phyloP scores from a whole-genome alignment of 2,329 filamentous ascomycete species.

The Chaetomiaceae sp. region DNA sequence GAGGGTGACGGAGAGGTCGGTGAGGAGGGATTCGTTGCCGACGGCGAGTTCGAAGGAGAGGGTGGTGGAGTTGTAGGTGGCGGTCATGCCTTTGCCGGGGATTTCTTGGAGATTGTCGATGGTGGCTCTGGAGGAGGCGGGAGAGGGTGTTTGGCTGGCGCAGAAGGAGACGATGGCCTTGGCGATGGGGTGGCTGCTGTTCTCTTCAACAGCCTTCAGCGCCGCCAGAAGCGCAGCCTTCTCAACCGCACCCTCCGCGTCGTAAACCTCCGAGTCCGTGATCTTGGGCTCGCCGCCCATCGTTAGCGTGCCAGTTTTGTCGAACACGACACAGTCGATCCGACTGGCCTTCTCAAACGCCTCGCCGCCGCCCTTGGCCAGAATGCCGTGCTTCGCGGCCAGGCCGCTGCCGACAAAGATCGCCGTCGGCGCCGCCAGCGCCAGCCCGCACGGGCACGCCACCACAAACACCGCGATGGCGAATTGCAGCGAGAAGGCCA shows the following conservation, averaged over 20 bases:
- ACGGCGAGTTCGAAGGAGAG: conserved; percentile 50
- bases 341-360: conserved; percentile 79
- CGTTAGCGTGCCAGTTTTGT: conserved; percentile 83
- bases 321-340: conserved; percentile 74
- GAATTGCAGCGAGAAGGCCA: conserved; percentile 70
- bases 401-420: conserved; percentile 77
- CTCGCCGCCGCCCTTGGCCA: conserved; percentile 78
- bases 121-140: conserved; percentile 25
- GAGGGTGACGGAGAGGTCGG: conserved; percentile 39
- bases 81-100: conserved; percentile 65
- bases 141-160: conserved; percentile 30
- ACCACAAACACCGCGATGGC: conserved; percentile 84
- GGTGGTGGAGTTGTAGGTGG: conserved; percentile 37
- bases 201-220: conserved; percentile 58
- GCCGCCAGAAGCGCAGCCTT: conserved; percentile 41
- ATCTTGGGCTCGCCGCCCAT: conserved; percentile 65
- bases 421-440: conserved; percentile 78
- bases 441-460: conserved; percentile 78
- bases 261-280: conserved; percentile 47
- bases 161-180: conserved; percentile 64
- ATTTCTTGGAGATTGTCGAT: conserved; percentile 55
- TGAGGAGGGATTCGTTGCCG: conserved; percentile 68
- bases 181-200: conserved; percentile 69
- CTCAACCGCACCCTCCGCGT: conserved; percentile 27
- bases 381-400: conserved; percentile 71